Conservation (phyloP, 1,284 basidiomycete species). For the Phellinidium pouzarii region DNA sequence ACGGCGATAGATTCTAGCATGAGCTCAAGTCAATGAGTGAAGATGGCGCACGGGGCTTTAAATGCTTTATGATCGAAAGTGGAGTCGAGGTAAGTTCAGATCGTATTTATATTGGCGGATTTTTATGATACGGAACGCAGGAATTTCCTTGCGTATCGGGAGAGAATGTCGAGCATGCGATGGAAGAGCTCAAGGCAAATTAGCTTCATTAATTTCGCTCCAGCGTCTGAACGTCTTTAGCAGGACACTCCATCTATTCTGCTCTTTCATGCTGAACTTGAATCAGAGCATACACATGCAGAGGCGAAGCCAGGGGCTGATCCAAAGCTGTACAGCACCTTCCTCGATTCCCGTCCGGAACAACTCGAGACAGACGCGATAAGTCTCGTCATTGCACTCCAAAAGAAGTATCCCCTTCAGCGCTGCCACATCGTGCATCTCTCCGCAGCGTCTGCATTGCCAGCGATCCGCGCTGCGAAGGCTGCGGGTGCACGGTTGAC, state of each 20-base stretch:
- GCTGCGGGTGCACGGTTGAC: conserved; percentile 62
- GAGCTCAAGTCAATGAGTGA: conserved; percentile 63
- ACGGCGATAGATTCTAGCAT: conserved; percentile 32
- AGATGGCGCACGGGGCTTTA: conserved; percentile 87
- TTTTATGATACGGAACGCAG: conserved; percentile 31
- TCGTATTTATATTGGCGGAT: neutral
- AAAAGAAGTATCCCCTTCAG: conserved; percentile 54
- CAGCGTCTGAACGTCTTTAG: conserved; percentile 1
- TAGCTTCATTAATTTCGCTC: conserved; percentile 1
- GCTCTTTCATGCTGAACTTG: conserved; percentile 89
- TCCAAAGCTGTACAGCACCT: conserved; percentile 68
- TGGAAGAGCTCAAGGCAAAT: conserved; percentile 66
- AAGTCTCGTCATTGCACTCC: conserved; percentile 61
- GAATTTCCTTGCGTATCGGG: conserved; percentile 86
- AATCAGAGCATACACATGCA: conserved; percentile 26
- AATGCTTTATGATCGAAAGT: conserved; percentile 91
- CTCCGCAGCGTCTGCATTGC: conserved; percentile 76
- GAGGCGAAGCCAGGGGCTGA: conserved; percentile 23
- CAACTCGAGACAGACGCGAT: conserved; percentile 76
- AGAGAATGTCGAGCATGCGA: conserved; percentile 61
- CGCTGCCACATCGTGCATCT: conserved; percentile 92
- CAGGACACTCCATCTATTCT: conserved; percentile 64
- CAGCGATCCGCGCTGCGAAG: conserved; percentile 64
- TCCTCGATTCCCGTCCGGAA: conserved; percentile 77
- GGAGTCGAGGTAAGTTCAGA: conserved; percentile 70